A percentile compares a stretch with the other conserved stretches of the same genome.
Evolutionary conservation across 495 filamentous ascomycete genomes (phyloP).

Genomic region (Penicillium antarcticum): DNA sequence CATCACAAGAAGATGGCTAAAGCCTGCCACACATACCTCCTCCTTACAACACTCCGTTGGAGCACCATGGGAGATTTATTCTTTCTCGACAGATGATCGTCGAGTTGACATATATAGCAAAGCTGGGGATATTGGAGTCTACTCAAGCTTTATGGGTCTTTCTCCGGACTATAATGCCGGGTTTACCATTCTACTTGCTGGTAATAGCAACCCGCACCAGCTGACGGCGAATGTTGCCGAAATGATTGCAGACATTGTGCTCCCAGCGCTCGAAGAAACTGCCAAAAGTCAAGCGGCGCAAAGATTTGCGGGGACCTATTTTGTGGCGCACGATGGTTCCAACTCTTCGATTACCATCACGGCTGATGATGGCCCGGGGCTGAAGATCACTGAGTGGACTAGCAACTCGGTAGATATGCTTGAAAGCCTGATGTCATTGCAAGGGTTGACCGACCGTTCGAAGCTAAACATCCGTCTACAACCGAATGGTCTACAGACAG

Average conservation of each 20-base stretch:
- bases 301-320: conserved; percentile 40
- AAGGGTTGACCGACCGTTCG: not conserved
- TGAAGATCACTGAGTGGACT: conserved; percentile 37
- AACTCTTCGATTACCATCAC: conserved; percentile 44
- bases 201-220: conserved; percentile 18
- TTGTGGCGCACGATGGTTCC: conserved; percentile 6
- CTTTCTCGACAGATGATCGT: conserved; percentile 8
- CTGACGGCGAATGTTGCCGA: conserved; percentile 19
- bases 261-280: conserved; percentile 45
- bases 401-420: conserved; percentile 40
- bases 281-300: conserved; percentile 36
- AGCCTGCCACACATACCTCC: conserved; percentile 49
- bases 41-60: conserved; percentile 44
- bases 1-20: conserved; percentile 55
- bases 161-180: conserved; percentile 53
- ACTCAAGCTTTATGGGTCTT: conserved; percentile 44
- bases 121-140: conserved; percentile 45
- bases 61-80: conserved; percentile 56
- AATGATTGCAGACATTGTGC: conserved; percentile 29
- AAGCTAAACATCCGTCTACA: conserved; percentile 41
- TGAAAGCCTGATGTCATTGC: conserved; percentile 16
- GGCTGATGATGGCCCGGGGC: conserved; percentile 39
- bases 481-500: conserved; percentile 34
- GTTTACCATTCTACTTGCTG: conserved; percentile 46
- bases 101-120: conserved; percentile 56